Evolutionary conservation across 768 basidiomycete species (phyloP), one percentile per base, ranked within the genome.

Genomic region (Multifurca ochricompacta): DNA sequence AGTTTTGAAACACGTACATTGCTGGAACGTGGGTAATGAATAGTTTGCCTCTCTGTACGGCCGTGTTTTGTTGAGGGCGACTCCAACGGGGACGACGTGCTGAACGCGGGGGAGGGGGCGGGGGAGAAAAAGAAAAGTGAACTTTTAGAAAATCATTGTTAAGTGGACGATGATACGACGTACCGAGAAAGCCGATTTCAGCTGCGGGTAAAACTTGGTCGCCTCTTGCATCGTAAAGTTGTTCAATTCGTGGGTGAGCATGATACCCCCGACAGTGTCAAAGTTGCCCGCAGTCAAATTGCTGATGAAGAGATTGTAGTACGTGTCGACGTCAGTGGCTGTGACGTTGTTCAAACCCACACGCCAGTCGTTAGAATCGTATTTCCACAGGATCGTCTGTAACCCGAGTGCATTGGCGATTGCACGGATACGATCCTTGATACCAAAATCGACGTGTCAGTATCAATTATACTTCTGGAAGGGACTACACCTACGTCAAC

Each of bases 301-400:
- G 27, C 6, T 34, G 19, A 61, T 47, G 39, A 61, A 53, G 18
- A 19, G 2, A 16, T 11, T 14, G 27, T 59, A 61, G 31, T 34
- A 4, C 2, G 13, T 6, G 27, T 61, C 60, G 7, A 61, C 58
- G 11, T 53, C 35, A 1, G 49, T 42, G 10, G 31, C 4, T 5
- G 51, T 53, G 23, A 56, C 1, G 21, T 35, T 46, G 34, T 9
- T 28, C 8, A 5, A 1, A 32, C 60, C 60, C 7, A 49, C 58
- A 48, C 80, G 65, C 87, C 87, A 90, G 67, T 92, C 88, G 35
- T 75, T 70, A n/a, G 81, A 77, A 62, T 85, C 82, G 56, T 76
- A 80, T 60, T 73, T 66, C 89, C 90, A 91, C 47, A 91, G 72
- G 64, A 91, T 74, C 2, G 86, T 86, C 11, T 76, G 77, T 14